Conservation (phyloP, 2,329 filamentous ascomycete species). For the Penicillium sp. region DNA sequence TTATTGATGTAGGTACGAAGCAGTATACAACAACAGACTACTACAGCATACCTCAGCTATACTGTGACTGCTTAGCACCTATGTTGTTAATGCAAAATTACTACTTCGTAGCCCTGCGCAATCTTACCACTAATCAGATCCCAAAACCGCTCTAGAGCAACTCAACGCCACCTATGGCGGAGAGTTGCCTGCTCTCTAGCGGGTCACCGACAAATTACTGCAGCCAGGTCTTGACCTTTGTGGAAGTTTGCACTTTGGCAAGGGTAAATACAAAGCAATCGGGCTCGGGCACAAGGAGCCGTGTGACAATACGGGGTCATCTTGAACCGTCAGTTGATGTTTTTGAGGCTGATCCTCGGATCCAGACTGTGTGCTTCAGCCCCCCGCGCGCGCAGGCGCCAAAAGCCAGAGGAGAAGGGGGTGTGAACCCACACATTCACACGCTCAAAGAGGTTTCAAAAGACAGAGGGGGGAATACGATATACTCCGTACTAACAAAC, state of each 20-base stretch:
- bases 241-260: neutral
- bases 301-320: slow-evolving; percentile 7
- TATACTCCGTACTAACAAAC: neutral
- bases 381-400: neutral
- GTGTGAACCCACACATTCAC: neutral
- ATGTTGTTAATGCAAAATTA: no score
- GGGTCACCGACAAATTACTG: neutral
- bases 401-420: neutral
- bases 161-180: slow-evolving; percentile 2
- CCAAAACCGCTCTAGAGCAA: neutral
- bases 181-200: slow-evolving; percentile 3
- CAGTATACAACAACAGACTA: no score
- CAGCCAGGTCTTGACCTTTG: neutral
- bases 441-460: neutral
- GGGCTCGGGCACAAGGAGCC: neutral
- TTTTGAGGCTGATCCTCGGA: slow-evolving; percentile 7
- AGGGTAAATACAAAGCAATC: neutral
- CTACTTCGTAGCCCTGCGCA: no score
- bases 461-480: neutral
- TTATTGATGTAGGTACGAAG: neutral
- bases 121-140: neutral
- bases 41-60: no score
- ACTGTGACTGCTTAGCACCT: no score
- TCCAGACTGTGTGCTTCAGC: slow-evolving; percentile 7
- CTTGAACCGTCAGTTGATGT: slow-evolving; percentile 9